Evolutionary conservation across 495 filamentous ascomycete species (phyloP).

Genomic region (Jackrogersella minutella): DNA sequence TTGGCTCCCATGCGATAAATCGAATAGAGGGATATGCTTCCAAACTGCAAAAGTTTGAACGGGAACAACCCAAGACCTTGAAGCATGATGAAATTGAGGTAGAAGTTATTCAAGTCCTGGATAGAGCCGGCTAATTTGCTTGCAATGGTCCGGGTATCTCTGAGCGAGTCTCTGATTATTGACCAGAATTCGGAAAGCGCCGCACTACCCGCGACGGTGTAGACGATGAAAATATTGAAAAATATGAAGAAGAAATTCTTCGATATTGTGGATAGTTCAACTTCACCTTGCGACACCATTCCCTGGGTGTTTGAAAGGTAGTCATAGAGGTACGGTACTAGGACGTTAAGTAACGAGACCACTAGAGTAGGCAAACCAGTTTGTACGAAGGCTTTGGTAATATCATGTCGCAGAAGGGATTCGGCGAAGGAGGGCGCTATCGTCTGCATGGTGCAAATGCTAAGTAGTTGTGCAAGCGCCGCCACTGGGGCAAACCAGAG

Average conservation of each 20-base stretch:
- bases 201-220: constrained; percentile 88
- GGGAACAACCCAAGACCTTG: constrained; percentile 93
- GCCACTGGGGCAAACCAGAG: constrained; percentile 89
- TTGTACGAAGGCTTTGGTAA: constrained; percentile 78
- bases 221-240: constrained; percentile 97
- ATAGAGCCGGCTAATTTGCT: constrained; percentile 78
- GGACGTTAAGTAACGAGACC: constrained; percentile 84
- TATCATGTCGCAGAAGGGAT: constrained; percentile 68
- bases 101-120: constrained; percentile 77
- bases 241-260: constrained; percentile 99
- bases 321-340: constrained; percentile 93
- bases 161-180: constrained; percentile 73
- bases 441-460: constrained; percentile 76
- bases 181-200: constrained; percentile 70
- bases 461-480: constrained; percentile 79
- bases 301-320: constrained; percentile 90
- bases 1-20: constrained; percentile 79
- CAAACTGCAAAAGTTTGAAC: constrained; percentile 89
- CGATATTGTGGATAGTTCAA: constrained; percentile 93
- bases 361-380: constrained; percentile 87
- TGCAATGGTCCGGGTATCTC: constrained; percentile 81
- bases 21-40: constrained; percentile 84
- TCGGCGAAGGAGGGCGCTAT: constrained; percentile 76
- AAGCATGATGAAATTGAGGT: constrained; percentile 92
- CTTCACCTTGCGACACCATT: constrained; percentile 91